A percentile compares a stretch with the other conserved stretches of the same genome.
These are phyloP conservation scores for Zostera marina DNA, from an alignment of 116 monocot genomes.

Conservation along the genomic window DNA sequence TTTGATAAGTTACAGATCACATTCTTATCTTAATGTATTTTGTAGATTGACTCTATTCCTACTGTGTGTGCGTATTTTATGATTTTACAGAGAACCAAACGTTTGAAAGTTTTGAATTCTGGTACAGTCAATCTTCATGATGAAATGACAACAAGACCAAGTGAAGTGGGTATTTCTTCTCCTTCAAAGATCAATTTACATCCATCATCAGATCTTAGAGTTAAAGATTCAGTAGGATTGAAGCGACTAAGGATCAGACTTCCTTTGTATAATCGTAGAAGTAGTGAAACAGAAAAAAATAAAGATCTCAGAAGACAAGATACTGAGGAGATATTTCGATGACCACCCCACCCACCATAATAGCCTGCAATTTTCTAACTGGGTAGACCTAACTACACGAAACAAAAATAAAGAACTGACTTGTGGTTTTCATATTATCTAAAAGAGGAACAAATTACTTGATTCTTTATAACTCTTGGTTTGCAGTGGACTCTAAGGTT, in stretches of 20 bases:
- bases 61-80: background rate
- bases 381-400: too few relatives aligned
- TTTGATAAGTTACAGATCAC: too few relatives aligned
- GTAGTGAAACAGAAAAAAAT: background rate
- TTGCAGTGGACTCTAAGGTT: too few relatives aligned
- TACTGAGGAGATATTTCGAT: background rate
- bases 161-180: background rate
- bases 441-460: too few relatives aligned
- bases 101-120: conserved; percentile 4
- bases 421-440: too few relatives aligned
- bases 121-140: background rate
- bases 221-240: background rate
- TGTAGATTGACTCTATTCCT: too few relatives aligned
- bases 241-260: background rate
- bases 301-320: background rate
- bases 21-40: too few relatives aligned
- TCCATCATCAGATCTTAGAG: background rate
- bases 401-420: too few relatives aligned
- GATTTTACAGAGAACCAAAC: conserved; percentile 5
- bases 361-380: too few relatives aligned
- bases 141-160: background rate
- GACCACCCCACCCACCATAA: too few relatives aligned
- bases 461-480: too few relatives aligned
- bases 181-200: background rate
- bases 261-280: background rate